Percentiles rank a stretch among this genome's conserved stretches.
These are phyloP conservation scores for Scleroderma citrinum DNA, from an alignment of 768 basidiomycete species.

Conservation along the genomic window DNA sequence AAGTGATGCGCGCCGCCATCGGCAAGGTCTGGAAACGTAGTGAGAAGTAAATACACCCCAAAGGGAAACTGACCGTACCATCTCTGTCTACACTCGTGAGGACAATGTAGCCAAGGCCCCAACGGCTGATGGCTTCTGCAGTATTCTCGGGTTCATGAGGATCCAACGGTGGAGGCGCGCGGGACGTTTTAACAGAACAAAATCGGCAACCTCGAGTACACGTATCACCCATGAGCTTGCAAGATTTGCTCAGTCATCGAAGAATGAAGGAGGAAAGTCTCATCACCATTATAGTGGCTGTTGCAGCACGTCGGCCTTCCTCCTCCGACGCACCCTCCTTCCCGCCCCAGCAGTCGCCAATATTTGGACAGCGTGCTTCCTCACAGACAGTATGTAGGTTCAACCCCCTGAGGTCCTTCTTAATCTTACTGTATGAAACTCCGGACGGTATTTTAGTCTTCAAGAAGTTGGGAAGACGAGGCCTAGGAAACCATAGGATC, in stretches of 20 bases:
- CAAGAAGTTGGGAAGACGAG: conserved; percentile 79
- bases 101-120: conserved; percentile 98
- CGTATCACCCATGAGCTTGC: conserved; percentile 95
- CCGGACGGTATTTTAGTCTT: conserved; percentile 93
- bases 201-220: conserved; percentile 98
- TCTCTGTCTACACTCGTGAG: conserved; percentile 96
- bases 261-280: background rate
- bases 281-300: conserved; percentile 96
- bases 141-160: conserved; percentile 97
- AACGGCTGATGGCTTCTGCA: conserved; percentile 94
- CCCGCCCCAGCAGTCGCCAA: conserved; percentile 99
- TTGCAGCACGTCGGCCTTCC: conserved; percentile 77
- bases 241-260: conserved; percentile 4
- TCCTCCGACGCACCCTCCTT: conserved; percentile 57
- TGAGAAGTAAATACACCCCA: background rate
- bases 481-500: conserved; percentile 38
- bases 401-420: conserved; percentile 90
- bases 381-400: conserved; percentile 95
- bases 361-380: conserved; percentile 97
- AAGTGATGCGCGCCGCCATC: conserved; percentile 95
- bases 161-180: conserved; percentile 83
- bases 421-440: conserved; percentile 83
- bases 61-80: conserved; percentile 42
- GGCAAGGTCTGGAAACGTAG: conserved; percentile 58
- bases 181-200: conserved; percentile 94